Percentiles rank a stretch among this genome's conserved stretches.
phyloP scores from a whole-genome alignment of 2,329 filamentous ascomycete genomes.

The Diaporthe batatas region DNA sequence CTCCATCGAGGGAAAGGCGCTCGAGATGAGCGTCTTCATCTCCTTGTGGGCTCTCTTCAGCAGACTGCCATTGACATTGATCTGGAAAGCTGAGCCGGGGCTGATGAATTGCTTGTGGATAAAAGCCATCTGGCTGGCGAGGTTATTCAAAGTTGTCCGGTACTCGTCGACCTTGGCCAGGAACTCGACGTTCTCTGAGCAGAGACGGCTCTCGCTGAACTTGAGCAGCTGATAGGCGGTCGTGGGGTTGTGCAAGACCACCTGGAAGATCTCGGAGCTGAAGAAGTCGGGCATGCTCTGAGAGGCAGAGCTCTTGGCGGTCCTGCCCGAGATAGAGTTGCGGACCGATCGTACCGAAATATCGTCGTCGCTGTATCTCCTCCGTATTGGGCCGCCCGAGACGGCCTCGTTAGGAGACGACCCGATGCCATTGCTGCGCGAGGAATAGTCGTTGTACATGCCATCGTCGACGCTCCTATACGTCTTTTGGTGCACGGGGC shows the following conservation, averaged over 20 bases:
- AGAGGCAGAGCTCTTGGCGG: slow-evolving; percentile 35
- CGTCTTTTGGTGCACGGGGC: slow-evolving; percentile 12
- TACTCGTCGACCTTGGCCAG: slow-evolving; percentile 63
- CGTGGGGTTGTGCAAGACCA: slow-evolving; percentile 58
- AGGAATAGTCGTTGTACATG: slow-evolving; percentile 32
- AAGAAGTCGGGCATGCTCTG: slow-evolving; percentile 56
- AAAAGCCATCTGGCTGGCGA: slow-evolving; percentile 55
- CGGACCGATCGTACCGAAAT: slow-evolving; percentile 23
- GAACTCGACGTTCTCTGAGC: slow-evolving; percentile 61
- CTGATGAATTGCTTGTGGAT: slow-evolving; percentile 50
- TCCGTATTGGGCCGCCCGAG: slow-evolving; percentile 24
- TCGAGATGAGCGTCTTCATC: slow-evolving; percentile 48
- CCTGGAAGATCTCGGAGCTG: slow-evolving; percentile 55
- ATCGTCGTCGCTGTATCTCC: slow-evolving; percentile 37
- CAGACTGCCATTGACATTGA: slow-evolving; percentile 49
- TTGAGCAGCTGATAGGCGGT: slow-evolving; percentile 58
- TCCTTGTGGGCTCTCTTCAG: slow-evolving; percentile 49
- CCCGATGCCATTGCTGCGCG: slow-evolving; percentile 10
- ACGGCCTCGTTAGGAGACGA: not conserved
- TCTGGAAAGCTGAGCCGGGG: slow-evolving; percentile 39
- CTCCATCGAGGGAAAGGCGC: slow-evolving; percentile 54
- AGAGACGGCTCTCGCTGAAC: slow-evolving; percentile 56
- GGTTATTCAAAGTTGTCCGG: slow-evolving; percentile 55
- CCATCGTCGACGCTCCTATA: slow-evolving; percentile 29
- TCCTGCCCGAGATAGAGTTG: slow-evolving; percentile 30